Conservation (phyloP, 2,329 filamentous ascomycete species). For the Pseudopithomyces chartarum region DNA sequence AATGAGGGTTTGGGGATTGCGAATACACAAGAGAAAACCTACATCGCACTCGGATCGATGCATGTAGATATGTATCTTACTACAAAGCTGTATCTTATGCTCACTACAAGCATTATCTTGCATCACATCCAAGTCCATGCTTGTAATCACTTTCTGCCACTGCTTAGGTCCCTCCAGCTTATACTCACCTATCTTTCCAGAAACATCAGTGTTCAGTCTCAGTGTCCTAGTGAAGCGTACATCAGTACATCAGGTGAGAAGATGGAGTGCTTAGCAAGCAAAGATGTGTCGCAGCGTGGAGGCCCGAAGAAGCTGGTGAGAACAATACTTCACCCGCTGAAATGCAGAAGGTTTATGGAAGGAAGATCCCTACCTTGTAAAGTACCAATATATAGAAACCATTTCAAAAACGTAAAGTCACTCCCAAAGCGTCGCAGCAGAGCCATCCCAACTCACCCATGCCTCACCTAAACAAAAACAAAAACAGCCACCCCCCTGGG, state of each 20-base stretch:
- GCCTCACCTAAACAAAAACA: too few species aligned
- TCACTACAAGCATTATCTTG: background rate
- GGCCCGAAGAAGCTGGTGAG: slow-evolving; percentile 23
- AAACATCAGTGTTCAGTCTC: background rate
- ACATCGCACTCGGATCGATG: too few species aligned
- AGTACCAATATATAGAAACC: background rate
- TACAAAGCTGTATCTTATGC: too few species aligned
- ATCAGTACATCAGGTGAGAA: background rate
- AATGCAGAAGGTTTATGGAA: background rate
- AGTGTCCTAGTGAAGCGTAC: background rate
- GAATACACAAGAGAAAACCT: too few species aligned
- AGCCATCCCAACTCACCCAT: too few species aligned
- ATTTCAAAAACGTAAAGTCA: background rate
- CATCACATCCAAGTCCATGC: background rate
- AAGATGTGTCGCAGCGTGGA: slow-evolving; percentile 8
- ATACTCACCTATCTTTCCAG: background rate
- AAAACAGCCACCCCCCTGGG: too few species aligned
- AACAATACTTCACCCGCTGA: slow-evolving; percentile 27
- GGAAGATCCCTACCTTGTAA: background rate
- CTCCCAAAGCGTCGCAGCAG: too few species aligned
- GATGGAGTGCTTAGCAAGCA: background rate
- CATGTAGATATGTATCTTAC: too few species aligned
- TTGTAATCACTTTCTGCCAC: background rate
- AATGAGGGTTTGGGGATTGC: too few species aligned
- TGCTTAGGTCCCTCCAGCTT: background rate